A percentile compares a stretch with the other conserved stretches of the same genome.
Evolutionary conservation across 179 eudicot species (phyloP).

Genomic region (Monotropa hypopitys): DNA sequence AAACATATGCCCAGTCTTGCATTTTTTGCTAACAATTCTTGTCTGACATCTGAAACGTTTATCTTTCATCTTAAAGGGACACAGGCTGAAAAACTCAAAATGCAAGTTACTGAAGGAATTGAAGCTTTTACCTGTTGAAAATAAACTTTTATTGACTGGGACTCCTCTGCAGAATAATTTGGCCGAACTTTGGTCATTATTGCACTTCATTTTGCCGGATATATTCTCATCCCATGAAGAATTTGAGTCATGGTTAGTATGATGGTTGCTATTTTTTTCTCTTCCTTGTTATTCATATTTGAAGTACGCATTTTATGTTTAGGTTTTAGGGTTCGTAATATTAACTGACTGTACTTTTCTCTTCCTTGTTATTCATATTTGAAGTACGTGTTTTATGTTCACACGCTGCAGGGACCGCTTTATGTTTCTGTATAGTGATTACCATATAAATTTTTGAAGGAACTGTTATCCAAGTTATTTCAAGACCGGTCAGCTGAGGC

Average conservation of each 20-base stretch:
- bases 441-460: not conserved
- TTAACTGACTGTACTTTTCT: too few relatives aligned
- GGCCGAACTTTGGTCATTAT: constrained; percentile 95
- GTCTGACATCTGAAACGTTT: constrained; percentile 3
- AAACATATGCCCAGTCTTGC: not conserved
- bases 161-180: constrained; percentile 97
- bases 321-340: too few relatives aligned
- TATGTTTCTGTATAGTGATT: not conserved
- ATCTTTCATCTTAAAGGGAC: constrained; percentile 46
- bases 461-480: not conserved
- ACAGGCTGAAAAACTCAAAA: constrained; percentile 82
- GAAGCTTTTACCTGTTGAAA: constrained; percentile 59
- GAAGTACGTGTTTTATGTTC: not conserved
- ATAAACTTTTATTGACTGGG: constrained; percentile 91
- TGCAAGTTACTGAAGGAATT: constrained; percentile 67
- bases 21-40: not conserved
- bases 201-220: constrained; percentile 94
- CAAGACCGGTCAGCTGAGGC: not conserved
- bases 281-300: not conserved
- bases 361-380: not conserved
- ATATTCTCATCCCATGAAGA: constrained; percentile 83
- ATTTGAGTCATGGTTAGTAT: constrained; percentile 83
- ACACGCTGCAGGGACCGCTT: not conserved
- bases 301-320: not conserved
- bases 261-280: not conserved